phyloP scores from a whole-genome alignment of 1,284 basidiomycete genomes.

The Mycosarcoma maydis region DNA sequence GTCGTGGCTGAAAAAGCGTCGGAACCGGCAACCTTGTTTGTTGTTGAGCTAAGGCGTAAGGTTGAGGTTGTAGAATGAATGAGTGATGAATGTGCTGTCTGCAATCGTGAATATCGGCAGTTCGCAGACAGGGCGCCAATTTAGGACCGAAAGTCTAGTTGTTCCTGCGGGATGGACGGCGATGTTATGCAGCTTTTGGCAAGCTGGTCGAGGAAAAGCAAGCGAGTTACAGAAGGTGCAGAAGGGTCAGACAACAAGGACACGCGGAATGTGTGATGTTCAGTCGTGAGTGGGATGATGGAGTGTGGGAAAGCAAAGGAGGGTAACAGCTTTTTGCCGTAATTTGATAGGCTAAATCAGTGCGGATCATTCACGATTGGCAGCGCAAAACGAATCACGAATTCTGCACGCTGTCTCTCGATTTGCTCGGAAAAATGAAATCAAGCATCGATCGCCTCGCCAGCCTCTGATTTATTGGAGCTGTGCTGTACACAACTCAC shows the following conservation, averaged over 20 bases:
- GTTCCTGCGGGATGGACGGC: background rate
- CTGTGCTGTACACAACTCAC: too few relatives aligned
- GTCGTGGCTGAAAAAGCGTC: background rate
- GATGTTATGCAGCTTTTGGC: conserved; percentile 2
- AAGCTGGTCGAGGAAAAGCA: background rate
- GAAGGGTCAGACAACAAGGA: background rate
- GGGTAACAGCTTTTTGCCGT: conserved; percentile 5
- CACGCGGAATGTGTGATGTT: conserved; percentile 9
- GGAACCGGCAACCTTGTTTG: conserved; percentile 11
- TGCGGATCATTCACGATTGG: conserved; percentile 1
- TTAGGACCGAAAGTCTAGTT: background rate
- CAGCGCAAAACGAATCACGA: background rate
- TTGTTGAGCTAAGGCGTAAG: too few relatives aligned
- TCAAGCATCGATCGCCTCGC: too few relatives aligned
- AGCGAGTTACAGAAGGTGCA: background rate
- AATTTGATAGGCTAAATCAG: background rate
- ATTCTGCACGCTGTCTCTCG: too few relatives aligned
- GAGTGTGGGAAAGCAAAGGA: conserved; percentile 27
- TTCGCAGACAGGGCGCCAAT: background rate
- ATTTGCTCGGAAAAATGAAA: too few relatives aligned
- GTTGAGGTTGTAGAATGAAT: background rate
- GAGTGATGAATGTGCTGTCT: background rate
- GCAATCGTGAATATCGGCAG: too few relatives aligned
- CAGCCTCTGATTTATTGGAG: too few relatives aligned
- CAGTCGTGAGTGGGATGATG: conserved; percentile 21